These are phyloP conservation scores for Fusarium chuoi DNA, from an alignment of 2,329 filamentous ascomycete genomes.

Conservation along the genomic window DNA sequence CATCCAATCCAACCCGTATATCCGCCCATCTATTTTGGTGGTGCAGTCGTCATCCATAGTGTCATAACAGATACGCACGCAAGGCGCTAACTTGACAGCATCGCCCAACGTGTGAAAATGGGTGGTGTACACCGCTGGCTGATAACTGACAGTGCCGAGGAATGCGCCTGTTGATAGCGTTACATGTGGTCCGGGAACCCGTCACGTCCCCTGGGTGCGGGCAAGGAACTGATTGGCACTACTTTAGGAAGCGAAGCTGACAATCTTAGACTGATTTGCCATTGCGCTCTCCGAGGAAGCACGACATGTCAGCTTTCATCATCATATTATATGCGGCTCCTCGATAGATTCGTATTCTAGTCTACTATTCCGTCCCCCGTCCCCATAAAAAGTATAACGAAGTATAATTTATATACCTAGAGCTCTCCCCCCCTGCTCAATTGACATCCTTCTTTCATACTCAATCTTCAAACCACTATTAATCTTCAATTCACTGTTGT, in stretches of 20 bases:
- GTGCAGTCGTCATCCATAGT: constrained; percentile 17
- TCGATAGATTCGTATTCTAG: constrained; percentile 21
- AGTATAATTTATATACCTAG: constrained; percentile 23
- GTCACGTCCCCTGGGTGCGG: constrained; percentile 20
- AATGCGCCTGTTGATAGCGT: constrained; percentile 31
- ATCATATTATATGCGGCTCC: constrained; percentile 29
- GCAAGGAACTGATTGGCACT: constrained; percentile 38
- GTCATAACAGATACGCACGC: constrained; percentile 9
- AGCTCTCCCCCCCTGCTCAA: constrained; percentile 12
- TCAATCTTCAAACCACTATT: constrained; percentile 3
- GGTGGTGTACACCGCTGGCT: constrained; percentile 18
- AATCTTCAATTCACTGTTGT: background rate
- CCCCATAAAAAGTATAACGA: constrained; percentile 17
- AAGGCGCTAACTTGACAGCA: constrained; percentile 6
- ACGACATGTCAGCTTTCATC: constrained; percentile 36
- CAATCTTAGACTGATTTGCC: constrained; percentile 32
- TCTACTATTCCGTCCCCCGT: constrained; percentile 10
- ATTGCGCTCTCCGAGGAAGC: constrained; percentile 13
- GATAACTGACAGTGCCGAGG: constrained; percentile 14
- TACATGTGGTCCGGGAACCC: constrained; percentile 26
- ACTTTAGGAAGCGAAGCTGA: constrained; percentile 37
- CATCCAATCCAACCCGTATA: background rate
- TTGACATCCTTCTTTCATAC: background rate
- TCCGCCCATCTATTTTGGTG: constrained; percentile 7
- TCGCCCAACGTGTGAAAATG: constrained; percentile 13